These are phyloP conservation scores for Aspergillus ellipticus DNA, from an alignment of 495 filamentous ascomycete species.

Conservation along the genomic window DNA sequence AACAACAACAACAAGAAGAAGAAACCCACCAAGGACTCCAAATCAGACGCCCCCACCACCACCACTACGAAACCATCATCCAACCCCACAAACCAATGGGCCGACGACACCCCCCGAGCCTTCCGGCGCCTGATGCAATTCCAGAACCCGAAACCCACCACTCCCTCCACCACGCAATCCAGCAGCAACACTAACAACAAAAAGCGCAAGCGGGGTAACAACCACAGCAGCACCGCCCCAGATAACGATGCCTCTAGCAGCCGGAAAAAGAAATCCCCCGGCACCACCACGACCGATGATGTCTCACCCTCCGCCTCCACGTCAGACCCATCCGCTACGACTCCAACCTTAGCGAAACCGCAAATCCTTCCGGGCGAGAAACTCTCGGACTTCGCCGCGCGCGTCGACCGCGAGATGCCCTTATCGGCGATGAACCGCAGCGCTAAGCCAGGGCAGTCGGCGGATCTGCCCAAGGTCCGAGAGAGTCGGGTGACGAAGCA, in stretches of 20 bases:
- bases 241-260: neutral
- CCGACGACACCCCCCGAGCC: conserved; percentile 79
- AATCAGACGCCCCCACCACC: conserved; percentile 15
- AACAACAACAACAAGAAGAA: conserved; percentile 24
- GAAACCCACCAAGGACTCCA: conserved; percentile 15
- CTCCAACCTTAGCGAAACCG: conserved; percentile 28
- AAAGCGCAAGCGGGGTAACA: conserved; percentile 50
- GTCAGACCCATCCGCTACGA: neutral
- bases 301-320: neutral
- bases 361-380: conserved; percentile 79
- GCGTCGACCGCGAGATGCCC: conserved; percentile 83
- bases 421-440: conserved; percentile 56
- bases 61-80: conserved; percentile 12
- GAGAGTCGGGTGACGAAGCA: conserved; percentile 69
- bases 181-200: conserved; percentile 24
- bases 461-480: conserved; percentile 38
- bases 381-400: conserved; percentile 74
- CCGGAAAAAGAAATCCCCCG: conserved; percentile 11
- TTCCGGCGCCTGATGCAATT: conserved; percentile 80
- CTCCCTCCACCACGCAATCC: too few relatives aligned
- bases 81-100: conserved; percentile 18
- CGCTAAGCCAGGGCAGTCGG: conserved; percentile 14
- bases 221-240: conserved; percentile 13
- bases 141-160: conserved; percentile 23
- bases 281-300: conserved; percentile 11